Conservation (phyloP, 176 grass and related monocot species). For the Musa acuminata region DNA sequence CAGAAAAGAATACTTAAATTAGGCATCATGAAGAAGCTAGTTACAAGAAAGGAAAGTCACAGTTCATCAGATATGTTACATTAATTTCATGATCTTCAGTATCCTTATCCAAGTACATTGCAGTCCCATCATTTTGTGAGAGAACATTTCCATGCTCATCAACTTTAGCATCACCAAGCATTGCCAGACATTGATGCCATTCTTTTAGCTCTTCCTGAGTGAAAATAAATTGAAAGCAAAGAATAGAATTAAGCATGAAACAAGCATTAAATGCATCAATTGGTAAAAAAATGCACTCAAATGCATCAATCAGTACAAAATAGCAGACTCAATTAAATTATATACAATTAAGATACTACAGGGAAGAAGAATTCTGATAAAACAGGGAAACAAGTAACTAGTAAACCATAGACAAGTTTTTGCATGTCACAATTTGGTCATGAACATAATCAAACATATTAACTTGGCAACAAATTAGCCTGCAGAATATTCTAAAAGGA, state of each 20-base stretch:
- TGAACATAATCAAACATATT: not conserved
- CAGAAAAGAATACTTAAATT: not conserved
- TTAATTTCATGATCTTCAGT: conserved; percentile 84
- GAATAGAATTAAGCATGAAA: not conserved
- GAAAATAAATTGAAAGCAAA: not conserved
- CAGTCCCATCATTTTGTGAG: conserved; percentile 67
- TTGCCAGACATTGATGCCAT: conserved; percentile 91
- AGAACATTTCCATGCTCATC: conserved; percentile 75
- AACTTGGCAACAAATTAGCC: no score
- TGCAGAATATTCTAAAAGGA: no score
- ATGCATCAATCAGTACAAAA: not conserved
- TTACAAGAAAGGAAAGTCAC: not conserved
- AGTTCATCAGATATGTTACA: conserved; percentile 24
- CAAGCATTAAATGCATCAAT: conserved; percentile 1
- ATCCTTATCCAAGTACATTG: conserved; percentile 91
- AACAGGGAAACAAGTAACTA: not conserved
- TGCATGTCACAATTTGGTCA: not conserved
- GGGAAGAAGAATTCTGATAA: not conserved
- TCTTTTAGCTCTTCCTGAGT: conserved; percentile 84
- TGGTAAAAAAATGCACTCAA: not conserved
- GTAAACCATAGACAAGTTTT: not conserved
- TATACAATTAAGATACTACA: not conserved
- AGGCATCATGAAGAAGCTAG: not conserved
- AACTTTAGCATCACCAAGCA: conserved; percentile 93
- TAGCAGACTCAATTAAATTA: not conserved